Evolutionary conservation across 1,284 basidiomycete species (phyloP).

Genomic region (Ceratobasidium sp.): DNA sequence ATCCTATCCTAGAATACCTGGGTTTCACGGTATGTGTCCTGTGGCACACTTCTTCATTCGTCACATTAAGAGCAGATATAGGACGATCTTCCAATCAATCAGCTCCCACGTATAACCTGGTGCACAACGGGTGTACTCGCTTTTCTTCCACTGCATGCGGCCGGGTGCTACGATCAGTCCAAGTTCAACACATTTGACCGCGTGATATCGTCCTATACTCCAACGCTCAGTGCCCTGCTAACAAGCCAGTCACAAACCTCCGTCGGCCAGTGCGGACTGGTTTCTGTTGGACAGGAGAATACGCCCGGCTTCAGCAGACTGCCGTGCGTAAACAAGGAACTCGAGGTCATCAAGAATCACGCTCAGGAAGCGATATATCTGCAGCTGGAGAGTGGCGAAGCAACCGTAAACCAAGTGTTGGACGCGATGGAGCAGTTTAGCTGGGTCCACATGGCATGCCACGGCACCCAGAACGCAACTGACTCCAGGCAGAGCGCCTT

Average conservation of each 20-base stretch:
- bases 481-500: neutral
- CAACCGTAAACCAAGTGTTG: too few species aligned
- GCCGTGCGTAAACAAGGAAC: neutral
- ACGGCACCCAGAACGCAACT: neutral
- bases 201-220: neutral
- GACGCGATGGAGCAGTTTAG: too few species aligned
- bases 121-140: neutral
- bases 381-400: too few species aligned
- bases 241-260: too few species aligned
- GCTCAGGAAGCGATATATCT: too few species aligned
- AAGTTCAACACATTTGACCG: neutral
- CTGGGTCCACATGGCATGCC: conserved; percentile 29
- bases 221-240: too few species aligned
- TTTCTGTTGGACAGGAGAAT: neutral
- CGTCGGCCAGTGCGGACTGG: too few species aligned
- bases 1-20: conserved; percentile 1
- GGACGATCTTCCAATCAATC: neutral
- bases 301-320: neutral
- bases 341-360: too few species aligned
- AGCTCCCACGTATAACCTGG: neutral
- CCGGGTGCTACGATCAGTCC: neutral
- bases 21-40: neutral
- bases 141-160: conserved; percentile 4
- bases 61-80: neutral
- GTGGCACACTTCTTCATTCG: neutral